Percentiles rank a stretch among this genome's conserved stretches.
phyloP scores from a whole-genome alignment of 208 protist genomes.

The Trypanosoma cruzi region DNA sequence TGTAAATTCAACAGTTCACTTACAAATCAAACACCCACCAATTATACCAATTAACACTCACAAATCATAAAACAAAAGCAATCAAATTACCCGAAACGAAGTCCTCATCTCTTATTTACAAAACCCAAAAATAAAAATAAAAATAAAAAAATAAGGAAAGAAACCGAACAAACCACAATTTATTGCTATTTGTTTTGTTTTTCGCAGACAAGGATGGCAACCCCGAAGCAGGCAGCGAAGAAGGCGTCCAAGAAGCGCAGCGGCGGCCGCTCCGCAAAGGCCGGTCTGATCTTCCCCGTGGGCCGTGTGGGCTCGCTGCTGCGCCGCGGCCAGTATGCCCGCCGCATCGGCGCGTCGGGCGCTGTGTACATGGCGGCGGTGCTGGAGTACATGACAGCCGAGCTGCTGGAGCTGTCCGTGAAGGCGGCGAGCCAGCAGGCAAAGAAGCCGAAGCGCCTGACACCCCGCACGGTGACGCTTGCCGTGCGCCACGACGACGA shows the following conservation, averaged over 20 bases:
- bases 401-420: constrained; percentile 85
- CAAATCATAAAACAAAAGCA: too few relatives aligned
- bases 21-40: too few relatives aligned
- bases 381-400: constrained; percentile 97
- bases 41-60: too few relatives aligned
- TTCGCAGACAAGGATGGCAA: constrained; percentile 42
- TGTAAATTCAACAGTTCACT: too few relatives aligned
- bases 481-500: constrained; percentile 86
- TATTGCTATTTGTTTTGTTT: too few relatives aligned
- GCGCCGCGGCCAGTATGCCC: constrained; percentile 95
- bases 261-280: constrained; percentile 92
- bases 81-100: too few relatives aligned
- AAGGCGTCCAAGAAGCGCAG: constrained; percentile 76
- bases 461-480: constrained; percentile 71
- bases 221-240: constrained; percentile 61
- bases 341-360: constrained; percentile 96
- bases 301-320: constrained; percentile 97
- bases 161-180: too few relatives aligned
- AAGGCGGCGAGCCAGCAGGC: constrained; percentile 70
- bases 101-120: too few relatives aligned
- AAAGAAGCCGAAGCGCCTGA: constrained; percentile 75
- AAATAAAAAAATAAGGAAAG: too few relatives aligned
- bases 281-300: constrained; percentile 99
- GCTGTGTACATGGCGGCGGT: constrained; percentile 99
- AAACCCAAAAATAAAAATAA: too few relatives aligned